Evolutionary conservation across 768 basidiomycete species (phyloP).

Genomic region (Rhodosporidiobolus sp.): DNA sequence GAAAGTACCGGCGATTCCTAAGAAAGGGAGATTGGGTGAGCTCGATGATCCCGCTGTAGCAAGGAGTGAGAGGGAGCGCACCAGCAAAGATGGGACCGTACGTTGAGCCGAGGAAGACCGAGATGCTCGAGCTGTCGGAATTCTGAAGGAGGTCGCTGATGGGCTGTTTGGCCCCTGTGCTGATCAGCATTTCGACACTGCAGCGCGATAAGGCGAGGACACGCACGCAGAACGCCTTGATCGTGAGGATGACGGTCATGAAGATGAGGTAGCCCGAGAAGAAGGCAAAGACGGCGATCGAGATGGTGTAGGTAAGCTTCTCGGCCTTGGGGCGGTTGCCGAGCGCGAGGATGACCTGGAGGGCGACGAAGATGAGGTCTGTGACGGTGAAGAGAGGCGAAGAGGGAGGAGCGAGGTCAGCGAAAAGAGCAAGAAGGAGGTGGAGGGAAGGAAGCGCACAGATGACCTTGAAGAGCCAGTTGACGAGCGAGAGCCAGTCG

Average conservation of each 20-base stretch:
- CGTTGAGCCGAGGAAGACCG: constrained; percentile 36
- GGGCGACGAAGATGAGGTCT: constrained; percentile 54
- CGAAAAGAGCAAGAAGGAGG: background rate
- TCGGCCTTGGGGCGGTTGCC: constrained; percentile 89
- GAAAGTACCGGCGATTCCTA: constrained; percentile 41
- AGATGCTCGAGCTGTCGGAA: constrained; percentile 4
- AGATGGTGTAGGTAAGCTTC: constrained; percentile 60
- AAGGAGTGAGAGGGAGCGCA: no score
- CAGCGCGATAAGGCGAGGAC: background rate
- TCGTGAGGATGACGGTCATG: constrained; percentile 56
- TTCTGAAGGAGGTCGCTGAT: constrained; percentile 22
- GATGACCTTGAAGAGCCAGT: constrained; percentile 42
- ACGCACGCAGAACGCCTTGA: constrained; percentile 61
- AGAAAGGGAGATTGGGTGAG: no score
- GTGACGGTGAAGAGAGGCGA: background rate
- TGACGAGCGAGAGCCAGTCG: constrained; percentile 40
- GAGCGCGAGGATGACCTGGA: constrained; percentile 74
- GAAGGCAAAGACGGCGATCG: constrained; percentile 69
- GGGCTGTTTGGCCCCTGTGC: constrained; percentile 18
- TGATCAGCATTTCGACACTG: background rate
- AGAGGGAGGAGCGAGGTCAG: no score
- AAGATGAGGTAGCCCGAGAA: constrained; percentile 78
- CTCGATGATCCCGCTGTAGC: no score
- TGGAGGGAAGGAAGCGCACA: constrained; percentile 12
- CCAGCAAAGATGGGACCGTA: constrained; percentile 44